These are phyloP conservation scores for Ogataea trehaloabstinens DNA, from an alignment of 805 yeast genomes.

Conservation along the genomic window DNA sequence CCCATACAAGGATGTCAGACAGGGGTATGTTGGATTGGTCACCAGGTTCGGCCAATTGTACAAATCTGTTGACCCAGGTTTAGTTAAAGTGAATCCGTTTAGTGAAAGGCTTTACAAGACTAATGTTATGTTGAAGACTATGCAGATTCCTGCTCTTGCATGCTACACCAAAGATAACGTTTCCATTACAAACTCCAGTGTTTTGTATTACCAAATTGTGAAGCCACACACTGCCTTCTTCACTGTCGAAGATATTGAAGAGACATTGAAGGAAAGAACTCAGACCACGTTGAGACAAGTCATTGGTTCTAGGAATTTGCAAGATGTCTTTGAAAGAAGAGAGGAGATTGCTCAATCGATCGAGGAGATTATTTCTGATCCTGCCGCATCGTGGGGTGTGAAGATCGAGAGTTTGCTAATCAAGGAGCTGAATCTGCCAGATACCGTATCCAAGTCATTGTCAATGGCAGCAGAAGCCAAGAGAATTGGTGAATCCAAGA, in stretches of 20 bases:
- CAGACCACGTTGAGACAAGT: constrained; percentile 74
- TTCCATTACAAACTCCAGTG: constrained; percentile 59
- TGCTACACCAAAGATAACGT: constrained; percentile 75
- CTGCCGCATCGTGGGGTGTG: constrained; percentile 72
- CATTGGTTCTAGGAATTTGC: constrained; percentile 61
- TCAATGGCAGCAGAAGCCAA: constrained; percentile 76
- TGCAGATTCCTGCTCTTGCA: constrained; percentile 63
- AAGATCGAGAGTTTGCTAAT: constrained; percentile 63
- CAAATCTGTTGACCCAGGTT: constrained; percentile 67
- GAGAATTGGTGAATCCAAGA: constrained; percentile 74
- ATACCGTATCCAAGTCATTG: constrained; percentile 54
- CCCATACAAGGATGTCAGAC: constrained; percentile 58
- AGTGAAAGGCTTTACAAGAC: constrained; percentile 53
- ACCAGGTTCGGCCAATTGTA: constrained; percentile 66
- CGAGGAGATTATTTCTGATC: constrained; percentile 55
- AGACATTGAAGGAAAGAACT: constrained; percentile 62
- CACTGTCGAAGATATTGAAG: constrained; percentile 51
- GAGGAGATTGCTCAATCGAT: constrained; percentile 69
- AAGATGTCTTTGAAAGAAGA: constrained; percentile 70
- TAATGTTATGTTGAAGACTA: constrained; percentile 54
- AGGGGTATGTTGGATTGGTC: constrained; percentile 68
- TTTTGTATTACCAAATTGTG: constrained; percentile 61
- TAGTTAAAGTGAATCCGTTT: constrained; percentile 61
- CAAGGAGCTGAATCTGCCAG: constrained; percentile 59
- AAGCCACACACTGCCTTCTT: constrained; percentile 67